phyloP scores from a whole-genome alignment of 257 asterid species.

The Gynochthodes officinalis region DNA sequence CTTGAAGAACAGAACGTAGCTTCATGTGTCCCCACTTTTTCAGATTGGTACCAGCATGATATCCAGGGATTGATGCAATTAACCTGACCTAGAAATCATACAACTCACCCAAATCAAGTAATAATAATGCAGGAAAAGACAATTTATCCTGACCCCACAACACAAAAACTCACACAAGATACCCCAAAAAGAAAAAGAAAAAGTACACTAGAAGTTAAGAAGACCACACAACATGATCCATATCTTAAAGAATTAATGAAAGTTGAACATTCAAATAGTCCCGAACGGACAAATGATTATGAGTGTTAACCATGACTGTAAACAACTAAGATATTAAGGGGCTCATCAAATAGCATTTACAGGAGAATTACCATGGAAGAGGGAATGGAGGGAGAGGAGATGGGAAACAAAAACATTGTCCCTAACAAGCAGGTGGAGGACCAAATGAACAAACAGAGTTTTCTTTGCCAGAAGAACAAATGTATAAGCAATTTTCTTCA shows the following conservation, averaged over 20 bases:
- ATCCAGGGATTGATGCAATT: slow-evolving; percentile 95
- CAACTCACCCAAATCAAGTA: neutral
- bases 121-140: neutral
- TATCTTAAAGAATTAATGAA: neutral
- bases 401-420: neutral
- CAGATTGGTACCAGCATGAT: slow-evolving; percentile 75
- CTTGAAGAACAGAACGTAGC: slow-evolving; percentile 82
- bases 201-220: neutral
- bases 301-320: neutral
- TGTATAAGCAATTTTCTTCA: neutral
- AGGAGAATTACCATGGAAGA: neutral
- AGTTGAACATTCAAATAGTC: neutral
- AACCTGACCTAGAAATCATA: slow-evolving; percentile 74
- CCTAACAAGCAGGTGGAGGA: neutral
- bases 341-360: neutral
- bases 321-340: neutral
- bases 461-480: neutral
- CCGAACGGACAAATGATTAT: neutral
- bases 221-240: neutral
- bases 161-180: neutral
- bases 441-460: neutral
- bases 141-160: neutral
- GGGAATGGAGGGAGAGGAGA: neutral
- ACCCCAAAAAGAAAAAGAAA: neutral
- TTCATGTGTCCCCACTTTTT: slow-evolving; percentile 99